phyloP scores from a whole-genome alignment of 257 asterid genomes.

The Solanum arcanum region DNA sequence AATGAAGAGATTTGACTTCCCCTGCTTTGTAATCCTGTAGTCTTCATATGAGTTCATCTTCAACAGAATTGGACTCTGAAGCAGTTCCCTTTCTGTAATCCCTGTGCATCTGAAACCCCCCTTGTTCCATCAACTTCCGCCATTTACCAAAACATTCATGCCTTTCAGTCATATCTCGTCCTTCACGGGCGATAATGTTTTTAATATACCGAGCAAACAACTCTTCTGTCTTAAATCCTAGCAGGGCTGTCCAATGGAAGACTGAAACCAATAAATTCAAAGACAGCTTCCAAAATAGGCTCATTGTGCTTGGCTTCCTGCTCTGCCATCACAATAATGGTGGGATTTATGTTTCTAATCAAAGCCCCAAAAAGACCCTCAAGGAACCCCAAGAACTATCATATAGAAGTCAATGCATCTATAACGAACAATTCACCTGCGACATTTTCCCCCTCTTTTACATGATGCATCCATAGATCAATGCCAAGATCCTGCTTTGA shows the following conservation, averaged over 20 bases:
- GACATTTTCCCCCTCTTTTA: constrained; percentile 70
- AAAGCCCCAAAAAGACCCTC: constrained; percentile 55
- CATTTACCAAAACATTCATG: constrained; percentile 53
- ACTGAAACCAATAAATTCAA: constrained; percentile 55
- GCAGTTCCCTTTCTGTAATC: constrained; percentile 48
- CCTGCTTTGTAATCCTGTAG: constrained; percentile 34
- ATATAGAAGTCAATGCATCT: constrained; percentile 67
- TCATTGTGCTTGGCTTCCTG: constrained; percentile 74
- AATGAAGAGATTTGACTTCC: not conserved
- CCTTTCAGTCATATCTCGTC: constrained; percentile 67
- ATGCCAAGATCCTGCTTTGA: constrained; percentile 61
- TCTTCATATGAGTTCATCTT: constrained; percentile 47
- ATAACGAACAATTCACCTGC: constrained; percentile 67
- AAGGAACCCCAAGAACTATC: constrained; percentile 44
- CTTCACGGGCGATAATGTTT: constrained; percentile 69
- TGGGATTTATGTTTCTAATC: constrained; percentile 70
- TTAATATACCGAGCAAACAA: constrained; percentile 61
- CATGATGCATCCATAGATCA: constrained; percentile 89
- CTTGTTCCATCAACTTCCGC: constrained; percentile 57
- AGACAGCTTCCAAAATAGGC: constrained; percentile 41
- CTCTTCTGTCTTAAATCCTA: constrained; percentile 63
- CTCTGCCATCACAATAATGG: constrained; percentile 56
- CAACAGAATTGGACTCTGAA: constrained; percentile 70
- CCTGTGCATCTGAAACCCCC: constrained; percentile 41
- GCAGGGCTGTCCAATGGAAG: constrained; percentile 40